These are phyloP conservation scores for Lentithecium fluviatile DNA, from an alignment of 495 filamentous ascomycete genomes.

Conservation along the genomic window DNA sequence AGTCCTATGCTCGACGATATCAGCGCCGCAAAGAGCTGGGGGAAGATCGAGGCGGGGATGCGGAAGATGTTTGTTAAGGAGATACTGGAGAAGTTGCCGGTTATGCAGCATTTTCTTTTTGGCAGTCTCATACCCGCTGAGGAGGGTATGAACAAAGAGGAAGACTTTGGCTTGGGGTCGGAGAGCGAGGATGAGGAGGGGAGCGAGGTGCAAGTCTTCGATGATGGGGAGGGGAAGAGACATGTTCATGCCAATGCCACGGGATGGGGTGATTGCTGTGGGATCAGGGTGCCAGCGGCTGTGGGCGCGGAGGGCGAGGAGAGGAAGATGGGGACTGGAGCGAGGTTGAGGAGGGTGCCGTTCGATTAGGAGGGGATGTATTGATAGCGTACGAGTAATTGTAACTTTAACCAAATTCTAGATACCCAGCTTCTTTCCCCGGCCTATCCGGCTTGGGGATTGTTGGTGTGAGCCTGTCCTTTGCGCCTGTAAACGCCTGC, in stretches of 20 bases:
- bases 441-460: no score
- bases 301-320: constrained; percentile 84
- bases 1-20: constrained; percentile 99
- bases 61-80: constrained; percentile 92
- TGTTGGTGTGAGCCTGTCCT: no score
- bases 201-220: constrained; percentile 49
- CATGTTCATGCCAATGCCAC: constrained; percentile 69
- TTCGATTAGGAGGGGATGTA: constrained; percentile 67
- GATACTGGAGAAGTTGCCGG: constrained; percentile 88
- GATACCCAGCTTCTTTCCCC: no score
- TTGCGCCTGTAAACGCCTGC: no score
- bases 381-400: no score
- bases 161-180: constrained; percentile 44
- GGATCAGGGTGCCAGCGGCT: constrained; percentile 94
- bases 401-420: no score
- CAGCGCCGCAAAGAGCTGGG: constrained; percentile 84
- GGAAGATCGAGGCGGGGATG: constrained; percentile 93
- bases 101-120: constrained; percentile 98
- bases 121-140: constrained; percentile 77
- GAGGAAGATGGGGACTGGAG: constrained; percentile 67
- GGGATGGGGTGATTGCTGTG: constrained; percentile 95
- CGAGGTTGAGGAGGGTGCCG: constrained; percentile 75
- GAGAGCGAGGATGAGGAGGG: constrained; percentile 53
- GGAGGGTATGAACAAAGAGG: constrained; percentile 73
- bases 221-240: constrained; percentile 62